Evolutionary conservation across 2,329 filamentous ascomycete genomes (phyloP), one percentile per base, ranked within the genome.

Genomic region (Aureobasidium mangrovei): DNA sequence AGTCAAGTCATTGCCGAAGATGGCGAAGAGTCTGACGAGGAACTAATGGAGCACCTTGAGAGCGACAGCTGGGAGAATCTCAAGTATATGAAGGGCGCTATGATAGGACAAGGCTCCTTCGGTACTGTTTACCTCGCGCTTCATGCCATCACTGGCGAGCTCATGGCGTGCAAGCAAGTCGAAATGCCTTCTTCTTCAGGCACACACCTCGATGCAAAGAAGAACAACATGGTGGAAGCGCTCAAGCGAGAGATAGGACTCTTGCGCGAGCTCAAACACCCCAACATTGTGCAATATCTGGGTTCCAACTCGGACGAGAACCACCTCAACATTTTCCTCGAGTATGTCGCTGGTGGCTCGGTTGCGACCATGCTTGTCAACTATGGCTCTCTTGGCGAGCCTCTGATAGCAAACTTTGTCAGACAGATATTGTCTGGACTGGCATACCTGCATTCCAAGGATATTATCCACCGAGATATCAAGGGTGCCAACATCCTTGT

Each of bases 361-460:
- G 94, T 98, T 28, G 93, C 95, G 61, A 95, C 89, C 7, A 97
- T 98, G 91, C 84, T 98, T 60, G 93, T 96, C 74, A 95, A 94
- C 62, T 98, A 98, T 69, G 94, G 94, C 57, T 91, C 91, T 6
- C 82, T 98, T 53, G 86, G 88, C 18, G 93, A 98, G 69, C 90
- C 90, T 1, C 79, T 98, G 56, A 91, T 97, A 57, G 86, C 91
- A 66, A 96, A 93, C 71, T 98, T 98, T 67, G 91, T 97, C 48
- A 85, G 91, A 33, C 93, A 98, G 71, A 98, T 98, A 61, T 77
- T 98, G 57, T 85, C 86, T 33, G 93, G 93, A 44, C 79, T 98
- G 31, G 91, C 88, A 3, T 98, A 97, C 68, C 81, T 98, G 12
- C 93, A 98, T 73, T 86, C 85, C 66, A 83, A 85, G 60, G 93